Conservation (phyloP, 176 grass and related monocot species). For the Triticum dicoccoides region DNA sequence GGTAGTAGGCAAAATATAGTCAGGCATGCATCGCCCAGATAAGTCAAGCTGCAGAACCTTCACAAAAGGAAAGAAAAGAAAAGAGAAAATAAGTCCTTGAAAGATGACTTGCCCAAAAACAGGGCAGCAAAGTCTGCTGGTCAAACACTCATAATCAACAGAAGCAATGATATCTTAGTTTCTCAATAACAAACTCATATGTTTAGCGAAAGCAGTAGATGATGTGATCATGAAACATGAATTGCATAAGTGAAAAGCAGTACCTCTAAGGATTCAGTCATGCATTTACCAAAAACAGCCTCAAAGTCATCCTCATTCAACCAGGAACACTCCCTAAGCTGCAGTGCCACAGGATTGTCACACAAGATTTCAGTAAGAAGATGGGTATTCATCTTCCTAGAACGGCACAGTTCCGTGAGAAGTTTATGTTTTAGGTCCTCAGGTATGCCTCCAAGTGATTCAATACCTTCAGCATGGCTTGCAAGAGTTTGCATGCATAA, state of each 20-base stretch:
- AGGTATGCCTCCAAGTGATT: constrained; percentile 76
- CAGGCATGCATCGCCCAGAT: constrained; percentile 88
- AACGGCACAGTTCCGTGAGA: constrained; percentile 51
- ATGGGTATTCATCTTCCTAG: constrained; percentile 73
- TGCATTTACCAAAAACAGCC: constrained; percentile 54
- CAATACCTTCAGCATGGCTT: constrained; percentile 70
- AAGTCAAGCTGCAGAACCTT: constrained; percentile 84
- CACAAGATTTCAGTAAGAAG: constrained; percentile 58
- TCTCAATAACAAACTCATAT: background rate
- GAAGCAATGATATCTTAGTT: background rate
- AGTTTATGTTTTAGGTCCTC: constrained; percentile 66
- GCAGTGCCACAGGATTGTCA: constrained; percentile 52
- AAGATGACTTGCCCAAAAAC: background rate
- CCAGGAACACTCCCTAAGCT: constrained; percentile 86
- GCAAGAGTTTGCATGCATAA: constrained; percentile 58
- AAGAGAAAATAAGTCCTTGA: background rate
- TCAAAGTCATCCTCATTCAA: constrained; percentile 63
- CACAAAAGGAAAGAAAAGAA: constrained; percentile 12
- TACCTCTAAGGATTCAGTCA: constrained; percentile 61
- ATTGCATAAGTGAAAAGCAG: constrained; percentile 11
- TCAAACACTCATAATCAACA: constrained; percentile 14
- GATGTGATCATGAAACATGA: background rate
- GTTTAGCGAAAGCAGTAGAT: background rate
- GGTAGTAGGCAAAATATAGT: constrained; percentile 64
- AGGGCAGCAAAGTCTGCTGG: background rate